phyloP scores from a whole-genome alignment of 225 moss, liverwort and hornwort species.

The Climacium dendroides region DNA sequence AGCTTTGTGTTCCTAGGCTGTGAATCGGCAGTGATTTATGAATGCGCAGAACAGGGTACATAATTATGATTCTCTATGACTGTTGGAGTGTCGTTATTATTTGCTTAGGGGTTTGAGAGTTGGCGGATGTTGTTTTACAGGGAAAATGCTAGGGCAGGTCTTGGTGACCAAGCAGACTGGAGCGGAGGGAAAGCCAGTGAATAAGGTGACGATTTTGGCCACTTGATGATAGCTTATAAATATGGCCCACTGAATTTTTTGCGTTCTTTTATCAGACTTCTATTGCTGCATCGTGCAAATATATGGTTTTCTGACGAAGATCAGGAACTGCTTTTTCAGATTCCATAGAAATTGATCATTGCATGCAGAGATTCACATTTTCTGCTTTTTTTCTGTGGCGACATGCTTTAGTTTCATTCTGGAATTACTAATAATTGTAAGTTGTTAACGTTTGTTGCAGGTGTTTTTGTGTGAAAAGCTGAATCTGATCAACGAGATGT shows the following conservation, averaged over 20 bases:
- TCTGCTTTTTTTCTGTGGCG: not conserved
- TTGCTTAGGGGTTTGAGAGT: not conserved
- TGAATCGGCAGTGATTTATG: not conserved
- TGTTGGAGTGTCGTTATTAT: not conserved
- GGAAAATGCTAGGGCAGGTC: constrained; percentile 81
- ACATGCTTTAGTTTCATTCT: not conserved
- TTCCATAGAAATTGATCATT: not conserved
- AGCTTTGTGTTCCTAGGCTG: not conserved
- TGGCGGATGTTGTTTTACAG: constrained; percentile 3
- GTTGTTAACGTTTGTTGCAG: constrained; percentile 11
- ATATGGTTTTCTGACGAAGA: not conserved
- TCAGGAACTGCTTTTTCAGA: not conserved
- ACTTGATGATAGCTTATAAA: not conserved
- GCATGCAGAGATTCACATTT: not conserved
- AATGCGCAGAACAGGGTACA: not conserved
- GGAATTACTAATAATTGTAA: not conserved
- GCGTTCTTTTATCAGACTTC: not conserved
- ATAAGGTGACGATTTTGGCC: constrained; percentile 25
- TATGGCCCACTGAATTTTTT: not conserved
- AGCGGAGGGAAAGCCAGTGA: constrained; percentile 83
- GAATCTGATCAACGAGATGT: constrained; percentile 85
- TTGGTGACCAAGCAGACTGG: constrained; percentile 97
- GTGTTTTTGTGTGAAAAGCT: constrained; percentile 76
- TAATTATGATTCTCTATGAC: not conserved
- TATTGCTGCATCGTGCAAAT: not conserved